Conservation (phyloP, 2,329 filamentous ascomycete species). For the Penicillium sp. region DNA sequence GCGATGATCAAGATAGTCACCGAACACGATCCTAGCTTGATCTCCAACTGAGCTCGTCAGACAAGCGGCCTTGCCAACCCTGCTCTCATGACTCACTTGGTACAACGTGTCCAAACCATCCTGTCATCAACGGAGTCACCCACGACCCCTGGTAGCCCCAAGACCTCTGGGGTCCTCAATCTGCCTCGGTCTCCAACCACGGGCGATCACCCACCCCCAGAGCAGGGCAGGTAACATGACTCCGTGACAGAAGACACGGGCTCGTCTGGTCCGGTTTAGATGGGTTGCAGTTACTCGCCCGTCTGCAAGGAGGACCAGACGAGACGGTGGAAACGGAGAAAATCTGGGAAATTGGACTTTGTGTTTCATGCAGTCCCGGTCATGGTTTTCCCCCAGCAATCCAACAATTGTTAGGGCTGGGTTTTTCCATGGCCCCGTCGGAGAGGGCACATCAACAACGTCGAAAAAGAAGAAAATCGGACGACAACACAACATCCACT, state of each 20-base stretch:
- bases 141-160: neutral
- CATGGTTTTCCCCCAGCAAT: constrained; percentile 23
- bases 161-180: neutral
- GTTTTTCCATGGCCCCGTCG: constrained; percentile 22
- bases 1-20: neutral
- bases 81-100: neutral
- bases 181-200: neutral
- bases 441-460: neutral
- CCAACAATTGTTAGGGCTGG: constrained; percentile 4
- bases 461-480: neutral
- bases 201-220: neutral
- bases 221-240: neutral
- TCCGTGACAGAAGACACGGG: neutral
- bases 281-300: neutral
- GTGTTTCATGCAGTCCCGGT: constrained; percentile 7
- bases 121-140: neutral
- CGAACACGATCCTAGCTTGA: neutral
- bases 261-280: neutral
- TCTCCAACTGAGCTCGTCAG: neutral
- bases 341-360: neutral
- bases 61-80: constrained; percentile 1
- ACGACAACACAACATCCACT: too few species aligned
- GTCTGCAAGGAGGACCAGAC: neutral
- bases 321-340: neutral
- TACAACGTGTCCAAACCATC: neutral